Base-by-base conservation (phyloP, 805 yeast species). In the Zygosaccharomyces rouxii region DNA sequence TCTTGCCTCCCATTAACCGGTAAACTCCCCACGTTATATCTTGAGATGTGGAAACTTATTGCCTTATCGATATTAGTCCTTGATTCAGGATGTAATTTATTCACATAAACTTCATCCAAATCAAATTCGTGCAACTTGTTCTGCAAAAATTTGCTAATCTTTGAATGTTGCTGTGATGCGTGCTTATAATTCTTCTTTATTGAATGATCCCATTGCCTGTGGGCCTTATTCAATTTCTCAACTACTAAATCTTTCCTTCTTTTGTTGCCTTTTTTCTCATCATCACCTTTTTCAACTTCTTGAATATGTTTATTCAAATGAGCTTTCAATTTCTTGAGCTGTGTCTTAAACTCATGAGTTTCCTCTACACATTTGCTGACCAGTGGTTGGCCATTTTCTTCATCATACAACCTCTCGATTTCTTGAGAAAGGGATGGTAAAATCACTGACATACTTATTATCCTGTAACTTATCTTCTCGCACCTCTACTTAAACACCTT, bases 401-500 rank as follows among this genome's bases (percentile, higher is more conserved):
- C 54, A 7, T 53, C 47, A 26, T 54, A 58, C 13, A 62, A 50
- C 21, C 53, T 58, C 13, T 47, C 42, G 42, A 54, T 59, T 29
- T 57, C 64, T 1, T 30, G 18, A 26, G 61, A 54, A 26, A 63
- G 28, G 5, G 54, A 48, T 5, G 41, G 35, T n/a, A 63, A 37
- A 22, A 59, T 45, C 7, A 45, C 44, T 5, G 62, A 52, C 64
- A 59, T 59, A 7, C 10, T 25, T 25, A 42, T 18, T 22, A 18
- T 14, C n/a, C 16, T 26, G 6, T 31, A 14, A 7, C n/a, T 57
- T 50, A 71, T 53, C 75, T 71, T 54, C 82, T 69, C 22, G 73
- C 72, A 49, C 86, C 76, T 10, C 97, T 86, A 38, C 88, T 87
- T 21, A 89, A 67, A 63, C 99, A 92, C 58, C 96, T 81, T 63